These are phyloP conservation scores for Saxophila tyrrhenica DNA, from an alignment of 495 filamentous ascomycete genomes.

Conservation along the genomic window DNA sequence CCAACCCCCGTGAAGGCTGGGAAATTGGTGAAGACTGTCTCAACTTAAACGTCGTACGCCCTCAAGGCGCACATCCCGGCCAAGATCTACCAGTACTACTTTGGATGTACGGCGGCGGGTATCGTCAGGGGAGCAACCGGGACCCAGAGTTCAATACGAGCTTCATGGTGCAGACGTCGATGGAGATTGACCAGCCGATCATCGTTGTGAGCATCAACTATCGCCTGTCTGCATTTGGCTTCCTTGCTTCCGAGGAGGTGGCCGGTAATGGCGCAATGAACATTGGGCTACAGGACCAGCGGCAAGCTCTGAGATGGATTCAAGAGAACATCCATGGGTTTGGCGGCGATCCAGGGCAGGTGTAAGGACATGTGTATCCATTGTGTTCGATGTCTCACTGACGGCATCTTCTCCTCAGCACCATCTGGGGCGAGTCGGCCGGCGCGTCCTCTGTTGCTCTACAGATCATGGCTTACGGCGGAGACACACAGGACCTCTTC, in stretches of 20 bases:
- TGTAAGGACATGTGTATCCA: too few species aligned
- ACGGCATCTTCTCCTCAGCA: too few species aligned
- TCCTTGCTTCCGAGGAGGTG: slow-evolving; percentile 23
- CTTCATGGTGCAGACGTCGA: not conserved
- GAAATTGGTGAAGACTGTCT: too few species aligned
- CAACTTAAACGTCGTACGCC: too few species aligned
- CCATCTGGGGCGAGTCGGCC: not conserved
- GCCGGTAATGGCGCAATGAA: slow-evolving; percentile 24
- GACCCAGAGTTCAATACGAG: not conserved
- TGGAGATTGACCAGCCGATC: not conserved
- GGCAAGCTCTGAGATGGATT: slow-evolving; percentile 26
- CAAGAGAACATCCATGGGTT: slow-evolving; percentile 18
- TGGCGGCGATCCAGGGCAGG: slow-evolving; percentile 16
- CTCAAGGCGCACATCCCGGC: too few species aligned
- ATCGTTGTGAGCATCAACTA: slow-evolving; percentile 29
- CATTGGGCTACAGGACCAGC: slow-evolving; percentile 29
- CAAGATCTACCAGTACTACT: not conserved
- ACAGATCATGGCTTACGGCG: not conserved
- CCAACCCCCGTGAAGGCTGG: too few species aligned
- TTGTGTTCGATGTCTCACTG: too few species aligned
- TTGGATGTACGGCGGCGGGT: not conserved
- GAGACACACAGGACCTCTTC: not conserved
- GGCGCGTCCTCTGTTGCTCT: not conserved
- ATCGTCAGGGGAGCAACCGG: not conserved
- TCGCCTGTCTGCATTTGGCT: slow-evolving; percentile 28